phyloP scores from a whole-genome alignment of 371 early-diverging fungal species.

The Mortierella sp. region DNA sequence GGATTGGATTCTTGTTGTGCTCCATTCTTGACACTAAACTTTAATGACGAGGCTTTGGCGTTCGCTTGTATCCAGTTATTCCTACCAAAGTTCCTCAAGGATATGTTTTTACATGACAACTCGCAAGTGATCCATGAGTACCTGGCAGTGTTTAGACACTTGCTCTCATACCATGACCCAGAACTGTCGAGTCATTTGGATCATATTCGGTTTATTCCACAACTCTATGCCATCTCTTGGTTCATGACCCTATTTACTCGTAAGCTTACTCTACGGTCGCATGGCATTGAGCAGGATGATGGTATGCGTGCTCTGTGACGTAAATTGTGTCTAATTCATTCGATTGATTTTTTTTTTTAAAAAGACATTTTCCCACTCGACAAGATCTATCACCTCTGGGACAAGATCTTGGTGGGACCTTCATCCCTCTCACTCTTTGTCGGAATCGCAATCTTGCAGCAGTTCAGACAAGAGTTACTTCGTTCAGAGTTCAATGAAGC shows the following conservation, averaged over 20 bases:
- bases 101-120: conserved; percentile 82
- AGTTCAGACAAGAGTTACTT: conserved; percentile 70
- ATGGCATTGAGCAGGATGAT: no score
- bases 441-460: conserved; percentile 78
- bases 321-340: neutral
- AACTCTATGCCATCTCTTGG: conserved; percentile 89
- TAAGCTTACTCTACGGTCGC: conserved; percentile 53
- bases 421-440: conserved; percentile 75
- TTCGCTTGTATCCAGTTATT: conserved; percentile 78
- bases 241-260: conserved; percentile 87
- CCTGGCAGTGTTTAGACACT: conserved; percentile 72
- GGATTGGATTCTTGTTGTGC: conserved; percentile 87
- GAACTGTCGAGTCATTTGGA: conserved; percentile 77
- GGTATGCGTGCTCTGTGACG: neutral
- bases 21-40: conserved; percentile 80
- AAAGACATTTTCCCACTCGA: conserved; percentile 84
- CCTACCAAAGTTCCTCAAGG: conserved; percentile 72
- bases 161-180: conserved; percentile 82
- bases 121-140: conserved; percentile 74
- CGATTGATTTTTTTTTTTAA: neutral
- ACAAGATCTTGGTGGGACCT: conserved; percentile 77
- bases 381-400: conserved; percentile 85
- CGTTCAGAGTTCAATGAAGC: conserved; percentile 77
- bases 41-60: conserved; percentile 80
- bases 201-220: conserved; percentile 75